Base-by-base conservation (phyloP, 768 basidiomycete species). In the Pisolithus microcarpus region DNA sequence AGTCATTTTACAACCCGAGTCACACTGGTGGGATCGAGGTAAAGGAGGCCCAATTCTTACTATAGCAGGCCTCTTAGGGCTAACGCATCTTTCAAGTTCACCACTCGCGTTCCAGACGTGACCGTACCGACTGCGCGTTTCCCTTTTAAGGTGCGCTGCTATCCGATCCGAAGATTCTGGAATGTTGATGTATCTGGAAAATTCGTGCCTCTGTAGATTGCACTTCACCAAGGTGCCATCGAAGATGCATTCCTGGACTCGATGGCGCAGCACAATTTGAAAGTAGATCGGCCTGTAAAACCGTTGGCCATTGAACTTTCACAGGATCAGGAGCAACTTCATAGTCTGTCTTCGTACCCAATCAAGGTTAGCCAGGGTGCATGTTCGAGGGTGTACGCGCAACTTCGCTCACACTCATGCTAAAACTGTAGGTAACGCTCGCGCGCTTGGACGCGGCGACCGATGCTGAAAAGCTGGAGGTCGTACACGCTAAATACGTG, bases 1-100 rank as follows among this genome's bases (percentile, higher is more conserved):
- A 89, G 87, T 80, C 85, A 7, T 87, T 88, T 62, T 89, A 88
- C 59, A 84, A 87, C 56, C 86, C 87, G 3, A 70, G 73, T 21
- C 66, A 71, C 1, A 58, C 74, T 36, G 83, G 83, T n/a, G 81
- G 75, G 3, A 85, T 89, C 36, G 75, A 82, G 72, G 86, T 82
- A 46, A 23, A 23, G 21, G 21, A 23, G 2, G 21, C 21, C 21
- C 21, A 37, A 66, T 39, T 31, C 9, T 9, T 23, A 13, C 31
- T 11, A 34, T 11, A 3, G n/a, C 28, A 11, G 31, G 16, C 43
- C 11, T 2, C 8, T 10, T 23, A 15, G 24, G 30, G 39, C 43
- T 43, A n/a, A 23, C 51, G 11, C 31, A 34, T 19, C 42, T 6
- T 19, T 50, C 28, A 56, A 87, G 84, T 72, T 82, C 16, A 81